These are phyloP conservation scores for Chaetoceros muelleri DNA, from an alignment of 108 stramenopile genomes.

Conservation along the genomic window DNA sequence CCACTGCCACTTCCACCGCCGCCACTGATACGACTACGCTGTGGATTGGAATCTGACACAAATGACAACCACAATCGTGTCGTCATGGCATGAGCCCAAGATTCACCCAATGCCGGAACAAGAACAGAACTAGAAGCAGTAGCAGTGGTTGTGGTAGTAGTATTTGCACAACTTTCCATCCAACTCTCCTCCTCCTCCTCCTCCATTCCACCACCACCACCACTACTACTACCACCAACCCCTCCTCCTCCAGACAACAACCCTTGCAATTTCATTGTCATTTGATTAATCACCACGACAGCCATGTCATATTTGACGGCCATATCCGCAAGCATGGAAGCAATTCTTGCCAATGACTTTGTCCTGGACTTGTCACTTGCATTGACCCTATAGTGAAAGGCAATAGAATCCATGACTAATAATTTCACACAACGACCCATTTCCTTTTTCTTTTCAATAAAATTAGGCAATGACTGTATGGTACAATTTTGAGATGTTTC, in stretches of 20 bases:
- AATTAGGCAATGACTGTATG: slow-evolving; percentile 41
- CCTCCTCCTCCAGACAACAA: too few species aligned
- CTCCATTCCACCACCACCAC: background rate
- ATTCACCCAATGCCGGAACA: slow-evolving; percentile 88
- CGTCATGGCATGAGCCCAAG: slow-evolving; percentile 90
- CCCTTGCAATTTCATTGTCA: slow-evolving; percentile 71
- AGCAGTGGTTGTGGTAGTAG: background rate
- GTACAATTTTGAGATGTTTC: slow-evolving; percentile 74
- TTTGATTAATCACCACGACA: slow-evolving; percentile 89
- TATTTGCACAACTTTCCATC: too few species aligned
- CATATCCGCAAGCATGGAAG: slow-evolving; percentile 58
- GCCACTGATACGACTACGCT: too few species aligned
- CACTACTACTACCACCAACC: background rate
- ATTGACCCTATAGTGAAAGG: slow-evolving; percentile 86
- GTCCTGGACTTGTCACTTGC: slow-evolving; percentile 45
- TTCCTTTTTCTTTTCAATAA: slow-evolving; percentile 24
- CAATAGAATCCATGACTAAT: slow-evolving; percentile 86
- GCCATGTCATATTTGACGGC: slow-evolving; percentile 56
- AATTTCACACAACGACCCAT: slow-evolving; percentile 18
- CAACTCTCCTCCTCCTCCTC: too few species aligned
- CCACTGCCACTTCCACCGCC: slow-evolving; percentile 2
- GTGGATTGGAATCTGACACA: background rate
- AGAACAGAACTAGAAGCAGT: slow-evolving; percentile 18
- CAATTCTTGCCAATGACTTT: slow-evolving; percentile 47
- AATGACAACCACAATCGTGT: slow-evolving; percentile 58